Base-by-base conservation (phyloP, 2,329 filamentous ascomycete species). In the Diplodia sapinea region DNA sequence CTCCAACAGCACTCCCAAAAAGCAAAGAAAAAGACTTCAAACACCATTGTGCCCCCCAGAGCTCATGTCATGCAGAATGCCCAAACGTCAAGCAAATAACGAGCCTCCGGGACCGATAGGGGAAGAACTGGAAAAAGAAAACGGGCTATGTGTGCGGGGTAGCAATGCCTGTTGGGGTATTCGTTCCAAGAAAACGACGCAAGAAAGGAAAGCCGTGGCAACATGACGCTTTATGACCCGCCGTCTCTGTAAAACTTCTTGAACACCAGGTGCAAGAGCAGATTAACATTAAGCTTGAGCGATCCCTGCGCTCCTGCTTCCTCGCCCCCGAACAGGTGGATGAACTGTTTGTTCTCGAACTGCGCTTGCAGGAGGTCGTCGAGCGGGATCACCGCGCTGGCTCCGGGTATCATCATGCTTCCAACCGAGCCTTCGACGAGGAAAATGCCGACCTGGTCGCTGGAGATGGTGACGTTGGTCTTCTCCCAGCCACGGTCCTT, bases 281-380 rank as follows among this genome's bases (percentile, higher is more conserved):
- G 80, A 82, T 99, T 99, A 75, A 99, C 95, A 79, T 98, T 98
- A 75, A 99, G 86, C 80, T 91, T 90, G 76, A 97, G 85, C 70
- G 78, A 76, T 0, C 80, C 74, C 56, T 73, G 70, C 3, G 73
- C 71, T 31, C 59, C 70, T 63, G 50, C 55, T 12, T 43, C 43
- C 40, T 65, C 62, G 40, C 31, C 62, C 13, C 47, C 62, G 75
- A 99, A 99, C 69, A 98, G 84, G 75, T 92, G 93, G 88, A 98
- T 94, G 79, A 96, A 97, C 81, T 97, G 93, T 74, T 93, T 92
- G 72, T 95, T 93, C 80, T 98, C 95, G 78, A 97, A 99, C 80
- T 99, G 96, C 63, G 95, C 94, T 81, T 97, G 93, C 74, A 99
- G 83, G 70, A 99, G 83, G 74, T 97, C 94, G 77, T 99, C 95